Evolutionary conservation across 1,139 yeast genomes (phyloP).

Genomic region (Blastobotrys malaysiensis): DNA sequence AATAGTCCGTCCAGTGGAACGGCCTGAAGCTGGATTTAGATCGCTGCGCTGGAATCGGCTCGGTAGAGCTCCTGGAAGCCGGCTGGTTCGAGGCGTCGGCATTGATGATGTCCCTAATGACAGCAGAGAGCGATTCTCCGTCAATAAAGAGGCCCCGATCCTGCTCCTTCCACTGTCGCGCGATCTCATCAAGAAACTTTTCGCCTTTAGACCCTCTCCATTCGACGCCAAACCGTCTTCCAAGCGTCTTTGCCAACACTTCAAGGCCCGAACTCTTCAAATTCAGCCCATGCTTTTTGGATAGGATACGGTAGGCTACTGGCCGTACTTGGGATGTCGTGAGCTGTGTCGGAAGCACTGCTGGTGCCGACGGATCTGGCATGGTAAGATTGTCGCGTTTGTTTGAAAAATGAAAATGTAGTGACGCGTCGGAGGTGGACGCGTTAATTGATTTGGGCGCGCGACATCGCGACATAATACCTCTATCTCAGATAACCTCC

Average conservation of each 20-base stretch:
- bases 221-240: constrained; percentile 72
- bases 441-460: neutral
- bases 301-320: constrained; percentile 78
- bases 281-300: constrained; percentile 89
- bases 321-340: constrained; percentile 84
- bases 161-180: constrained; percentile 79
- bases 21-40: neutral
- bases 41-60: neutral
- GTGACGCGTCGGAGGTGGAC: neutral
- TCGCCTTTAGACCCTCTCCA: constrained; percentile 75
- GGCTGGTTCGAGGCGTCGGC: neutral
- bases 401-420: neutral
- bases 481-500: neutral
- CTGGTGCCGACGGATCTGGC: constrained; percentile 22
- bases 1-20: constrained; percentile 60
- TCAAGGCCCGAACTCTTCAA: constrained; percentile 80
- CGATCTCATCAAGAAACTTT: constrained; percentile 70
- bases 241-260: constrained; percentile 65
- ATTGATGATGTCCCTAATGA: constrained; percentile 47
- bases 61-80: neutral
- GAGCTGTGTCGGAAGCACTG: constrained; percentile 63
- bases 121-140: constrained; percentile 59
- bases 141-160: constrained; percentile 83
- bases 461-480: too few species aligned
- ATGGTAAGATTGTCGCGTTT: neutral